Percentiles rank a stretch among this genome's conserved stretches.
Conservation (phyloP, 1,284 basidiomycete species). For the Ustilago curta region DNA sequence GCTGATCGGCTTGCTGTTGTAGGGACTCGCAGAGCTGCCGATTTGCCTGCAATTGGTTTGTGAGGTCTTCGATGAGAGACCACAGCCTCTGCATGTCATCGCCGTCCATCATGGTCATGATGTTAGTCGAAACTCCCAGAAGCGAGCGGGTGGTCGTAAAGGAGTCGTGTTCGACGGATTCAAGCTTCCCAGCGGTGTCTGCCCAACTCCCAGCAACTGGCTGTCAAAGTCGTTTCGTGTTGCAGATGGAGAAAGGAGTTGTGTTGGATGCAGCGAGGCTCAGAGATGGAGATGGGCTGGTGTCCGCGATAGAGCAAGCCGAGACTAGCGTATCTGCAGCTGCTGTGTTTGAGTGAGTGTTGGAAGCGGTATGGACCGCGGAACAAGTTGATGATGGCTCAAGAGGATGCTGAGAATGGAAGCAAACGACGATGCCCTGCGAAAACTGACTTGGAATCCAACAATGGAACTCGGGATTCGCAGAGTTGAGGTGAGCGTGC, state of each 20-base stretch:
- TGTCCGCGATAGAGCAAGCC: no score
- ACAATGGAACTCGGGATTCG: slow-evolving; percentile 6
- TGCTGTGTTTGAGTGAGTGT: no score
- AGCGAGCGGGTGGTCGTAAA: not conserved
- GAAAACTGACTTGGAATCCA: not conserved
- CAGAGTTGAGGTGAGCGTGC: slow-evolving; percentile 6
- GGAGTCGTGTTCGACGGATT: no score
- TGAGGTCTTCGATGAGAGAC: slow-evolving; percentile 66
- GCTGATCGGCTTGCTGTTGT: slow-evolving; percentile 78
- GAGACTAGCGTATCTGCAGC: no score
- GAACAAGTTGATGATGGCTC: no score
- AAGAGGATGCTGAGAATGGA: no score
- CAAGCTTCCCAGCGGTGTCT: not conserved
- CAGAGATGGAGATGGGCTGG: no score
- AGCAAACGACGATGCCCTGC: no score
- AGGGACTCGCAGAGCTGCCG: slow-evolving; percentile 81
- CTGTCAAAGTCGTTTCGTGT: no score
- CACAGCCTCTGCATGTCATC: slow-evolving; percentile 64
- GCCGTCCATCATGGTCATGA: slow-evolving; percentile 58
- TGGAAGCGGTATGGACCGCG: no score
- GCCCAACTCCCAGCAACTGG: not conserved
- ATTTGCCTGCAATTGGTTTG: slow-evolving; percentile 82
- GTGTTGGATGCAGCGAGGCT: no score
- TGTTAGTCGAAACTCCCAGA: not conserved
- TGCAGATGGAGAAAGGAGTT: no score